Evolutionary conservation across 1,284 basidiomycete genomes (phyloP).

Genomic region (Afroboletus lepidellus): DNA sequence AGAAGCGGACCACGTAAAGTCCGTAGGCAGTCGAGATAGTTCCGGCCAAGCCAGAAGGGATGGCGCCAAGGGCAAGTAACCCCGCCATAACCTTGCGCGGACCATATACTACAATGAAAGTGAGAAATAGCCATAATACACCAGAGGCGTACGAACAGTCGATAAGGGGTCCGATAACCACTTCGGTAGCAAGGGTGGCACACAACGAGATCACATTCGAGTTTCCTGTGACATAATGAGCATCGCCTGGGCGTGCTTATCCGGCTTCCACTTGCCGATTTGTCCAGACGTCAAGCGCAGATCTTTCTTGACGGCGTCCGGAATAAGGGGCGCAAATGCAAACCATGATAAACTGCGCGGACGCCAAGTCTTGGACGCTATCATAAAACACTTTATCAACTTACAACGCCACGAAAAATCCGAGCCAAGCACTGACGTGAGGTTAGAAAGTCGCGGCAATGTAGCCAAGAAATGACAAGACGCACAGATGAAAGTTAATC

Average conservation of each 20-base stretch:
- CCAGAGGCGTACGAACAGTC: not conserved
- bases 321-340: not conserved
- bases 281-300: not conserved
- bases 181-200: not conserved
- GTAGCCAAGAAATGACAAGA: not conserved
- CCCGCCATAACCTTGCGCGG: too few species aligned
- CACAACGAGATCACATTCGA: not conserved
- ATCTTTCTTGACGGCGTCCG: not conserved
- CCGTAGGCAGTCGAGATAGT: too few species aligned
- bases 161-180: not conserved
- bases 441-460: not conserved
- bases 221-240: not conserved
- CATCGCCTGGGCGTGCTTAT: not conserved
- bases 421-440: not conserved
- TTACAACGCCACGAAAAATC: not conserved
- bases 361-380: not conserved
- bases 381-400: not conserved
- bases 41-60: too few species aligned
- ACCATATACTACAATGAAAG: too few species aligned
- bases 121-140: too few species aligned
- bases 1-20: too few species aligned
- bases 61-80: too few species aligned
- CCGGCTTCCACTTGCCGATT: not conserved
- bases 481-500: not conserved
- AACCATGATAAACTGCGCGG: not conserved